Evolutionary conservation across 2,329 filamentous ascomycete genomes (phyloP).

Genomic region (Colletotrichum shisoi): DNA sequence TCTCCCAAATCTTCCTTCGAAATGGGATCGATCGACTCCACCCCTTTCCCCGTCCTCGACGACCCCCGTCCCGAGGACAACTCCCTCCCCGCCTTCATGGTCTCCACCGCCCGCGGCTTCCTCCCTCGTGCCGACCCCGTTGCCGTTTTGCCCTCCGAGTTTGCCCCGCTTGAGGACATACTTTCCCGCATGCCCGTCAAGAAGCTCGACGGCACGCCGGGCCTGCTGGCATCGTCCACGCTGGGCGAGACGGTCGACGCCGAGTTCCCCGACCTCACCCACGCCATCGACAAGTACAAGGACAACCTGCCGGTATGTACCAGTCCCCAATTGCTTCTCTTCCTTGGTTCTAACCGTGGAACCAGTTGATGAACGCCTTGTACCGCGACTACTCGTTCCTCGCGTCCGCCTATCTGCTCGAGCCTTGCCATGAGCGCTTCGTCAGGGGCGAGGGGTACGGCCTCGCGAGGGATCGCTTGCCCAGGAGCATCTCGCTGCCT

Average conservation of each 20-base stretch:
- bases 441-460: constrained; percentile 78
- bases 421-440: constrained; percentile 84
- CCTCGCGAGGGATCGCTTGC: constrained; percentile 75
- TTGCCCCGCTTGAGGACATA: constrained; percentile 74
- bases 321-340: too few relatives aligned
- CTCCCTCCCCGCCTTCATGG: constrained; percentile 77
- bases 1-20: constrained; percentile 37
- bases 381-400: constrained; percentile 94
- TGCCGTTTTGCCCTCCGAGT: constrained; percentile 73
- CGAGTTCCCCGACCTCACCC: constrained; percentile 80
- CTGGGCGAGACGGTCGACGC: constrained; percentile 77
- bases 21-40: constrained; percentile 54
- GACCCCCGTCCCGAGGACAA: constrained; percentile 69
- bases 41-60: constrained; percentile 66
- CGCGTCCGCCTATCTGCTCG: constrained; percentile 86
- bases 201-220: constrained; percentile 75
- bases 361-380: constrained; percentile 75
- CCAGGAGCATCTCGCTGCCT: constrained; percentile 77
- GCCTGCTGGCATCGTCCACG: constrained; percentile 76
- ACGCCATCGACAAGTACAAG: constrained; percentile 74
- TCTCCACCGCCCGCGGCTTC: constrained; percentile 77
- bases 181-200: constrained; percentile 81
- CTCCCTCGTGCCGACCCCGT: constrained; percentile 72
- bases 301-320: constrained; percentile 68
- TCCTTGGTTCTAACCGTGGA: not conserved